A percentile compares a stretch with the other conserved stretches of the same genome.
Conservation (phyloP, 257 asterid species). For the Solanum arcanum region DNA sequence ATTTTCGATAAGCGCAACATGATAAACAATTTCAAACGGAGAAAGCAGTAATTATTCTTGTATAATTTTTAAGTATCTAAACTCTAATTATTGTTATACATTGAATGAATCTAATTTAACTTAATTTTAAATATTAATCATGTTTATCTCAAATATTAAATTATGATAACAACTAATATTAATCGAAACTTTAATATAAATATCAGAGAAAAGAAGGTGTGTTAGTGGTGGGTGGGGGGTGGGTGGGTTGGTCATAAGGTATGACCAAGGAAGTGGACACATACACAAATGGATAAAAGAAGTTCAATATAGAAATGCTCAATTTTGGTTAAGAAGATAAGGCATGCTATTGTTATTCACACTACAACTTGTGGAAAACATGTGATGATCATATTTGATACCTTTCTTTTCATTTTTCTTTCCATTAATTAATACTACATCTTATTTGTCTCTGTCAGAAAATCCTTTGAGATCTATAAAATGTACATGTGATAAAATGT, state of each 20-base stretch:
- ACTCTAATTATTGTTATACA: not conserved
- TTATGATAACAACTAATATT: no score
- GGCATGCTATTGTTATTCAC: not conserved
- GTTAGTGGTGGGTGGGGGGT: not conserved
- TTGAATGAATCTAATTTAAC: not conserved
- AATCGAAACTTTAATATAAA: no score
- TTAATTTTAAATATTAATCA: not conserved
- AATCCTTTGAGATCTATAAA: not conserved
- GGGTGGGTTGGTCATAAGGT: not conserved
- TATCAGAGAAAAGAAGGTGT: no score
- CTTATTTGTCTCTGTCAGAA: not conserved
- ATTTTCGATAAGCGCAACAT: no score
- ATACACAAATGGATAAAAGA: not conserved
- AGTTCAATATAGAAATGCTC: not conserved
- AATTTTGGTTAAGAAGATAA: not conserved
- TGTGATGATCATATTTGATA: not conserved
- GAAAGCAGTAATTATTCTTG: rapidly evolving
- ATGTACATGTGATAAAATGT: not conserved
- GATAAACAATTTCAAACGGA: no score
- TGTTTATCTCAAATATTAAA: not conserved
- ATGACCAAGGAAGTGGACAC: not conserved
- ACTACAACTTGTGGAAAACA: not conserved
- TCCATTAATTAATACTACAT: not conserved
- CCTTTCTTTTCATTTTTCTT: not conserved
- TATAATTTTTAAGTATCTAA: not conserved